Percentiles rank a stretch among this genome's conserved stretches.
Evolutionary conservation across 179 eudicot genomes (phyloP).

Genomic region (Sideroxylon spinosum): DNA sequence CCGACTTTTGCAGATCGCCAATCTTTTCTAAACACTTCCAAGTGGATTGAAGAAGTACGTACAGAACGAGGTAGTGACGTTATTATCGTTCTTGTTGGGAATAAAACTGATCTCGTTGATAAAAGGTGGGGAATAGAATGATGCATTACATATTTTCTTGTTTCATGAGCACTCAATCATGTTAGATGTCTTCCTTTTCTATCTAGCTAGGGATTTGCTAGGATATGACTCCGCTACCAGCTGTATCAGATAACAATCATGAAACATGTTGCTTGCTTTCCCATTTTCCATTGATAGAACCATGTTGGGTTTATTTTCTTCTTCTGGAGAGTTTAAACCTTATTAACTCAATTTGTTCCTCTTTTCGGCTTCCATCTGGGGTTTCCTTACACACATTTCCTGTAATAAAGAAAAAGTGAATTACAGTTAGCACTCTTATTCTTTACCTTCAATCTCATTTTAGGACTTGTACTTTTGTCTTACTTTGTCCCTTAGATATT

Average conservation of each 20-base stretch:
- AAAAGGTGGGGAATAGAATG: constrained; percentile 48
- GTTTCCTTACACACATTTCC: background rate
- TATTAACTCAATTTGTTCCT: background rate
- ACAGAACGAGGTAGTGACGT: constrained; percentile 83
- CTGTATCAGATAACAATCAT: too few relatives aligned
- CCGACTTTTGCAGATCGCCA: constrained; percentile 57
- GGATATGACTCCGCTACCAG: too few relatives aligned
- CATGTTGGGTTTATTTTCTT: background rate
- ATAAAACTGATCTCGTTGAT: constrained; percentile 85
- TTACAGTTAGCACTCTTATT: too few relatives aligned
- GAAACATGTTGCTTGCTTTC: too few relatives aligned
- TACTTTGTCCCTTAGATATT: too few relatives aligned
- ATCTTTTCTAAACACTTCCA: constrained; percentile 77
- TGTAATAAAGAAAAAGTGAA: too few relatives aligned
- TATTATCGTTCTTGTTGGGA: constrained; percentile 78
- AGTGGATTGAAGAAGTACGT: constrained; percentile 87
- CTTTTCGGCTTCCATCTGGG: too few relatives aligned
- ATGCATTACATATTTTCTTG: background rate
- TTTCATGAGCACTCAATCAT: background rate
- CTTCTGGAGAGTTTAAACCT: background rate
- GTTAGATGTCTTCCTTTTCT: too few relatives aligned
- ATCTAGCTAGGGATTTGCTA: too few relatives aligned
- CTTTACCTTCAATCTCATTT: background rate
- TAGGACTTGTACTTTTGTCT: background rate
- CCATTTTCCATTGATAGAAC: too few relatives aligned